Evolutionary conservation across 2,329 filamentous ascomycete genomes (phyloP).

Genomic region (Beauveria bassiana): DNA sequence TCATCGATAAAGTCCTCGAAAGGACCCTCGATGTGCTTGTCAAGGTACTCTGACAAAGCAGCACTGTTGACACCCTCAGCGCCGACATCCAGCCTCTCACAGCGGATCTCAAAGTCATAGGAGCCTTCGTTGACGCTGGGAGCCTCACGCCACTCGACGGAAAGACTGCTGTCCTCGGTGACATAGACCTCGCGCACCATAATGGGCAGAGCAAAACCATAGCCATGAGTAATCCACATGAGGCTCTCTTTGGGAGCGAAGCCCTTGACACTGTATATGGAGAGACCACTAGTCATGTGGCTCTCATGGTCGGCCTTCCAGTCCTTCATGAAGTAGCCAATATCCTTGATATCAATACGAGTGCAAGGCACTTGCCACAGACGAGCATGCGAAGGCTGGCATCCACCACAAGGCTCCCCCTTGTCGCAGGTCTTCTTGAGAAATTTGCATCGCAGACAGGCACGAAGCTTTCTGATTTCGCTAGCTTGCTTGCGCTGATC

Average conservation of each 20-base stretch:
- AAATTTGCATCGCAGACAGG: slow-evolving; percentile 94
- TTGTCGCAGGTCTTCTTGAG: slow-evolving; percentile 99
- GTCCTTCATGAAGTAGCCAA: slow-evolving; percentile 98
- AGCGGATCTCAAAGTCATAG: slow-evolving; percentile 76
- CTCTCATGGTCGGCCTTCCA: slow-evolving; percentile 97
- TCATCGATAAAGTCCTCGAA: slow-evolving; percentile 94
- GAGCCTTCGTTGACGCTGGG: slow-evolving; percentile 60
- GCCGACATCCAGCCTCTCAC: slow-evolving; percentile 81
- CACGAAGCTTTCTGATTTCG: slow-evolving; percentile 90
- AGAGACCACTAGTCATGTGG: slow-evolving; percentile 78
- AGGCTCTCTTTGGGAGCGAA: slow-evolving; percentile 58
- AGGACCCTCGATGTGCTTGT: slow-evolving; percentile 85
- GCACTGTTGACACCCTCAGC: slow-evolving; percentile 78
- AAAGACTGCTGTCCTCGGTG: slow-evolving; percentile 84
- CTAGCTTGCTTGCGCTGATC: slow-evolving; percentile 95
- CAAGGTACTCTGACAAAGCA: slow-evolving; percentile 82
- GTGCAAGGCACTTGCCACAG: slow-evolving; percentile 98
- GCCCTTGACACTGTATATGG: slow-evolving; percentile 91
- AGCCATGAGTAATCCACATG: slow-evolving; percentile 94
- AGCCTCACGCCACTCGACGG: slow-evolving; percentile 87
- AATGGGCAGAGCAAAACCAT: slow-evolving; percentile 86
- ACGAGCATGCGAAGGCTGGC: slow-evolving; percentile 89
- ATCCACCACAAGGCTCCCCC: slow-evolving; percentile 90
- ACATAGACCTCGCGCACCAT: slow-evolving; percentile 92
- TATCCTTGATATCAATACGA: slow-evolving; percentile 97